Evolutionary conservation across 257 asterid genomes (phyloP).

Genomic region (Leonotis leonurus): DNA sequence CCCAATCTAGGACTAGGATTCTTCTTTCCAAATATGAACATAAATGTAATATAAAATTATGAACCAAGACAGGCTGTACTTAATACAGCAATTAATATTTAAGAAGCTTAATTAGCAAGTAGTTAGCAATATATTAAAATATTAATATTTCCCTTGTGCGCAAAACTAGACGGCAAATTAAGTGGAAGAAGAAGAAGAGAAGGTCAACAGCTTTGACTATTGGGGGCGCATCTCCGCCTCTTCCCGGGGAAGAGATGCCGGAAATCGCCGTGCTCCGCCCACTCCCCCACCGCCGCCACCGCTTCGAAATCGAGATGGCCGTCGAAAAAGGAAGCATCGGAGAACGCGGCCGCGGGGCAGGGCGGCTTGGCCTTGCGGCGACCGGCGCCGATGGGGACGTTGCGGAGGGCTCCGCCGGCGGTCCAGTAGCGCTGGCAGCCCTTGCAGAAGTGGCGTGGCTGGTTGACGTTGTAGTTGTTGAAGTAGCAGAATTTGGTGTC

Average conservation of each 20-base stretch:
- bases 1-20: background rate
- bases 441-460: conserved; percentile 80
- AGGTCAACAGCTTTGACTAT: conserved; percentile 50
- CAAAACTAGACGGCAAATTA: conserved; percentile 36
- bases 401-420: conserved; percentile 80
- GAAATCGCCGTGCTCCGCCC: conserved; percentile 39
- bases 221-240: conserved; percentile 55
- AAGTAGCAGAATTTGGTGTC: conserved; percentile 82
- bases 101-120: conserved; percentile 18
- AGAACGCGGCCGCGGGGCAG: conserved; percentile 40
- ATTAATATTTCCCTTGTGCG: too few species aligned
- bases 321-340: conserved; percentile 10
- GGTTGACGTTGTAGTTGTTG: conserved; percentile 82
- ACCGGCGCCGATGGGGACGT: conserved; percentile 85
- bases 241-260: conserved; percentile 47
- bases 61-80: conserved; percentile 22
- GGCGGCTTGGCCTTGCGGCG: conserved; percentile 69
- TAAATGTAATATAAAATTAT: background rate
- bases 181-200: conserved; percentile 12
- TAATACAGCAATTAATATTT: conserved; percentile 17
- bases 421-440: conserved; percentile 91
- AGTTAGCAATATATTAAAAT: conserved; percentile 10
- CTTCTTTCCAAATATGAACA: background rate
- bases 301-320: conserved; percentile 45
- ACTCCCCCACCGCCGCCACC: conserved; percentile 41